phyloP scores from a whole-genome alignment of 83 land plant genomes.

The Isoetes engelmannii region DNA sequence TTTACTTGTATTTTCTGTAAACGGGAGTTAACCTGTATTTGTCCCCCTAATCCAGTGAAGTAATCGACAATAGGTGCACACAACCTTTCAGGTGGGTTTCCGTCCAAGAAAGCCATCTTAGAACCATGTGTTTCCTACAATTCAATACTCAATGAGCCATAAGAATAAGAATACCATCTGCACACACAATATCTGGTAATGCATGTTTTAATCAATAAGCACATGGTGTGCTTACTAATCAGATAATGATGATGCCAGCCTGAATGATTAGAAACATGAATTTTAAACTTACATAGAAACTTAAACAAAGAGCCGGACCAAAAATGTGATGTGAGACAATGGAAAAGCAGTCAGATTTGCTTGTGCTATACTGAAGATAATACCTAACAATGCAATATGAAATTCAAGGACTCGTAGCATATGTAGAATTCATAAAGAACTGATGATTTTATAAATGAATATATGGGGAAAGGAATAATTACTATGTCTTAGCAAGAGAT shows the following conservation, averaged over 20 bases:
- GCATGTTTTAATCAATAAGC: not conserved
- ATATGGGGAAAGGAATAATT: too few species aligned
- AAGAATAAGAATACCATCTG: not conserved
- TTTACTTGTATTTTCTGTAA: conserved; percentile 78
- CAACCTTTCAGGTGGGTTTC: conserved; percentile 95
- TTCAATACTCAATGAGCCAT: not conserved
- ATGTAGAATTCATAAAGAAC: too few species aligned
- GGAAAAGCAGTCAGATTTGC: too few species aligned
- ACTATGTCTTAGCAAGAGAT: too few species aligned
- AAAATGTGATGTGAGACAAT: too few species aligned
- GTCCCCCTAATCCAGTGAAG: conserved; percentile 65
- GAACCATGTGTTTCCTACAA: conserved; percentile 94
- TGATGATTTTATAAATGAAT: too few species aligned
- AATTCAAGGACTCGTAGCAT: too few species aligned
- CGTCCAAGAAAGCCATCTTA: conserved; percentile 98
- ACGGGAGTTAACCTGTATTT: conserved; percentile 71
- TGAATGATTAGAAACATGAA: not conserved
- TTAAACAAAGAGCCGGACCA: too few species aligned
- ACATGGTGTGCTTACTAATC: too few species aligned
- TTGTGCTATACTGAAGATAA: too few species aligned
- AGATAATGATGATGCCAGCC: too few species aligned
- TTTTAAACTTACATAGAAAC: not conserved
- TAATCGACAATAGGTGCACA: conserved; percentile 93
- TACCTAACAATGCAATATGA: too few species aligned
- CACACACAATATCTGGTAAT: not conserved